These are phyloP conservation scores for Rhizoclosmatium sp. DNA, from an alignment of 192 early-diverging fungal species.

Conservation along the genomic window DNA sequence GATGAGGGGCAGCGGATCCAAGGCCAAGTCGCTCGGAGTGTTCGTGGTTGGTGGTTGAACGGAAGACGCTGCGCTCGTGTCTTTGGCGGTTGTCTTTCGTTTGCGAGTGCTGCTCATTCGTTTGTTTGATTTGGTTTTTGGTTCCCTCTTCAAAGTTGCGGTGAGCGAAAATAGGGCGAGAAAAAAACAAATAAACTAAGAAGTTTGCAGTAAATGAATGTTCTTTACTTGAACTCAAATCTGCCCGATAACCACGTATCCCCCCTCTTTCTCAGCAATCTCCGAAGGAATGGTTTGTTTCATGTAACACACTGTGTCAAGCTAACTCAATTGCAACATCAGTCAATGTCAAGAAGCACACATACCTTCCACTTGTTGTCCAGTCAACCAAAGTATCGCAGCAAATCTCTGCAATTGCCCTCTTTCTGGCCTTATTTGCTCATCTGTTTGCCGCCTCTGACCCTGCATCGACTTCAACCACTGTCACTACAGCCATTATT, in stretches of 20 bases:
- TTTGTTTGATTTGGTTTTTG: not conserved
- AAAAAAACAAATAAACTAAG: no score
- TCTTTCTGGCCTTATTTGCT: constrained; percentile 91
- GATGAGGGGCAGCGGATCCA: not conserved
- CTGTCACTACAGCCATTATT: constrained; percentile 66
- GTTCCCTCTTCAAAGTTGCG: not conserved
- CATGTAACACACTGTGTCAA: no score
- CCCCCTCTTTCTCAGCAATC: constrained; percentile 18
- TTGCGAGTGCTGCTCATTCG: not conserved
- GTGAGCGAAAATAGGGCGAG: no score
- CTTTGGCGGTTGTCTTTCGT: not conserved
- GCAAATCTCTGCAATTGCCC: constrained; percentile 83
- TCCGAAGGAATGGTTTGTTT: constrained; percentile 3
- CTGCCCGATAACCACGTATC: constrained; percentile 26
- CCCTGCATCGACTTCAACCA: constrained; percentile 45
- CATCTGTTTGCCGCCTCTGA: constrained; percentile 61
- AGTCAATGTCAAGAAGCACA: constrained; percentile 84
- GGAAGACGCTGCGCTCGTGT: no score
- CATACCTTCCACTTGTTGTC: constrained; percentile 81
- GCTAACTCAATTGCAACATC: not conserved
- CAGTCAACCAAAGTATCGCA: constrained; percentile 82
- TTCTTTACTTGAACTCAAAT: not conserved
- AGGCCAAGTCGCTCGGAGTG: not conserved
- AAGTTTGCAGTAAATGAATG: no score
- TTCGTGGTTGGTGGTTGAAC: not conserved